These are phyloP conservation scores for Onygenales sp. DNA, from an alignment of 2,329 filamentous ascomycete species.

Conservation along the genomic window DNA sequence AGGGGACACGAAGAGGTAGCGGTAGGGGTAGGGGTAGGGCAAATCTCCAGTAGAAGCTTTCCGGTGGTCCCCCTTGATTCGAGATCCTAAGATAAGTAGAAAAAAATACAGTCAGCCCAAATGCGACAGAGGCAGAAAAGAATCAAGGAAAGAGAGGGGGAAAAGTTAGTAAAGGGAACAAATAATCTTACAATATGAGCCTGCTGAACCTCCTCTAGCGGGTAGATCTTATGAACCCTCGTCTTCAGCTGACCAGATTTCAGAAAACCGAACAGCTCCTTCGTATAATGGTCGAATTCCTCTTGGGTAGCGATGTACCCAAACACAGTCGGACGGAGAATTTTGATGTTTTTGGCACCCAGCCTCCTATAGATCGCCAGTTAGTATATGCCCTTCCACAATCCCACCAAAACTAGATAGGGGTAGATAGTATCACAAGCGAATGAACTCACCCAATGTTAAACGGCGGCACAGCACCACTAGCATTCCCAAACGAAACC, in stretches of 20 bases:
- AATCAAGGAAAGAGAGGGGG: not conserved
- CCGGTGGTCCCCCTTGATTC: conserved; percentile 75
- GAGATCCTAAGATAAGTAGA: conserved; percentile 46
- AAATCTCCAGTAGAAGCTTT: conserved; percentile 56
- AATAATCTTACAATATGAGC: conserved; percentile 51
- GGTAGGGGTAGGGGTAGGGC: no score
- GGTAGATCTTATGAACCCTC: conserved; percentile 67
- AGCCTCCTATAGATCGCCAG: conserved; percentile 38
- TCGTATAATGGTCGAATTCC: conserved; percentile 60
- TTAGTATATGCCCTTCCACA: not conserved
- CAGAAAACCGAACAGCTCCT: conserved; percentile 66
- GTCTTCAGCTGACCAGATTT: conserved; percentile 60
- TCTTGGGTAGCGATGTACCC: conserved; percentile 60
- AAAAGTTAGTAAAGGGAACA: not conserved
- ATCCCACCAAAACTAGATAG: not conserved
- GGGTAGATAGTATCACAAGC: conserved; percentile 11
- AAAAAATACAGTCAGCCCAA: not conserved
- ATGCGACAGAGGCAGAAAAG: not conserved
- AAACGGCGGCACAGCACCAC: conserved; percentile 66
- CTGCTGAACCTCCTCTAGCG: conserved; percentile 59
- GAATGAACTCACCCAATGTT: conserved; percentile 47
- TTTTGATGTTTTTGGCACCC: conserved; percentile 63
- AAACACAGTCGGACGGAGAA: conserved; percentile 66
- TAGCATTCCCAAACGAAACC: conserved; percentile 72
- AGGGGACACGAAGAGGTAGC: no score